Evolutionary conservation across 2,329 filamentous ascomycete species (phyloP), one percentile per base, ranked within the genome.

Genomic region (Beauveria pseudobassiana): DNA sequence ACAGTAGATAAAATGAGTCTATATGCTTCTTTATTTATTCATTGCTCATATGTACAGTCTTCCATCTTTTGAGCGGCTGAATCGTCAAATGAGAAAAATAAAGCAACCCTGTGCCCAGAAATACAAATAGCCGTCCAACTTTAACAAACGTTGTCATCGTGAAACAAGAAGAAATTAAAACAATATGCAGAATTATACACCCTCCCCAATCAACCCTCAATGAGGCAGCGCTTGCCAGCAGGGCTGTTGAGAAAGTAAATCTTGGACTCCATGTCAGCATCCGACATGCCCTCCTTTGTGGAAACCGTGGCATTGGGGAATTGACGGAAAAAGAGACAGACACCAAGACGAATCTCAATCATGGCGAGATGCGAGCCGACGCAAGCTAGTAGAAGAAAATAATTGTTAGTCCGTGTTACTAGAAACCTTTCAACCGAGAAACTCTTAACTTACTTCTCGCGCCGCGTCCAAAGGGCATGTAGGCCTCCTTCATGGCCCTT

Each of bases 341-440:
- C 74, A 0, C 76, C 80, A 42, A 83, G 76, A 9, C 82, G 75
- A 34, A 86, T 67, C 66, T 86, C 83, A 71, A 83, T 82, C 24
- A 75, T 73, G 0, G 84, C 83, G 22, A 87, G 73, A 63, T 86
- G 82, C 28, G 82, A 72, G 2, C 84, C 84, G 18, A 87, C 73
- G 63, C 84, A 87, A 2, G 70, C 55, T 58, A 20, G 8, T 26
- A 5, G 9, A 14, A 5, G 16, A 14, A 12, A 5, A 18, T 20
- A 3, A 42, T 26, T n/a, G 55, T 58, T 49, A 58, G 55, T 45
- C 20, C 12, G 30, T 34, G 12, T 34, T 34, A 34, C 12, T 34
- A 14, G 30, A 10, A 34, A 12, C 12, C 12, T 5, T 14, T 12
- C 14, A 1, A 34, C 50, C 42, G 28, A 53, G 2, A 16, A 46